These are phyloP conservation scores for Apiospora hydei DNA, from an alignment of 2,329 filamentous ascomycete species.

Conservation along the genomic window DNA sequence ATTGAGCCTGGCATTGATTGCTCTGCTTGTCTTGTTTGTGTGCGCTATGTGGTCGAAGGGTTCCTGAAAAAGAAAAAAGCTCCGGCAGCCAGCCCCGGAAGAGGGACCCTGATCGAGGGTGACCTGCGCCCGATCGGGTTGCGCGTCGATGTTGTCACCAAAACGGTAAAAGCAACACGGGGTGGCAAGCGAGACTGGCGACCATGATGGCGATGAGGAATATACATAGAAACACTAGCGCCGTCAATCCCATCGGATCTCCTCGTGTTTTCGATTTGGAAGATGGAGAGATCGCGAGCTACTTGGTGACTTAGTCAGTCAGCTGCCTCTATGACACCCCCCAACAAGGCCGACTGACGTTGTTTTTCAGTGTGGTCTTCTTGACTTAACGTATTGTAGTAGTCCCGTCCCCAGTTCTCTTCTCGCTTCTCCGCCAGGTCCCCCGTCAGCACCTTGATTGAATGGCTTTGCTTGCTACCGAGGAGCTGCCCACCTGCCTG, in stretches of 20 bases:
- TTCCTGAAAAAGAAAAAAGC: not conserved
- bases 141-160: constrained; percentile 9
- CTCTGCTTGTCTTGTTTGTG: not conserved
- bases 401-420: not conserved
- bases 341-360: not conserved
- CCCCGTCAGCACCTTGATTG: not conserved
- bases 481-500: not conserved
- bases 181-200: not conserved
- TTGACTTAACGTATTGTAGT: not conserved
- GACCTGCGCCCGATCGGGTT: not conserved
- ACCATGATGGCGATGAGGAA: not conserved
- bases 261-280: not conserved
- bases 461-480: not conserved
- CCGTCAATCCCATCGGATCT: not conserved
- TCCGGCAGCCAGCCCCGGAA: not conserved
- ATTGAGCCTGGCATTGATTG: not conserved
- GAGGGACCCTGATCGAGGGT: not conserved
- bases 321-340: not conserved
- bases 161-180: not conserved
- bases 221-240: not conserved
- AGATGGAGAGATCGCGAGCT: not conserved
- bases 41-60: not conserved
- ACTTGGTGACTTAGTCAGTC: not conserved
- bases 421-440: not conserved
- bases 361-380: not conserved